Evolutionary conservation across 768 basidiomycete genomes (phyloP).

Genomic region (Nidularia pulvinata): DNA sequence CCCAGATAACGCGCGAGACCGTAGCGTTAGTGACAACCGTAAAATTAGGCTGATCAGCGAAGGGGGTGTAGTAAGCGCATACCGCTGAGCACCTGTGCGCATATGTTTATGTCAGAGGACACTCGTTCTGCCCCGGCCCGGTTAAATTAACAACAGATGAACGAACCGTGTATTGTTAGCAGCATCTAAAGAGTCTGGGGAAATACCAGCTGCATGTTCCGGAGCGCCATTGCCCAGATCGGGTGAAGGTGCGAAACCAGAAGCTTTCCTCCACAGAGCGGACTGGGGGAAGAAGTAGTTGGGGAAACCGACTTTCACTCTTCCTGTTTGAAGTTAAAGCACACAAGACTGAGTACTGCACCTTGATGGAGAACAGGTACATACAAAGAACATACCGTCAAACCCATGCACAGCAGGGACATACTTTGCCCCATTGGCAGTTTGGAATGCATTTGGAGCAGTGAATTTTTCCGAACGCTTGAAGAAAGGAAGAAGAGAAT

Average conservation of each 20-base stretch:
- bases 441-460: constrained; percentile 34
- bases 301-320: constrained; percentile 29
- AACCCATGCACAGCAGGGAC: constrained; percentile 19
- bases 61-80: constrained; percentile 27
- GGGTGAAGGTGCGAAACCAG: constrained; percentile 18
- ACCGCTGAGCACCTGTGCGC: constrained; percentile 20
- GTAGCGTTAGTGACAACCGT: constrained; percentile 54
- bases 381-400: background rate
- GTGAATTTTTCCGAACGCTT: constrained; percentile 58
- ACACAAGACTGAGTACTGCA: too few relatives aligned
- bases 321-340: constrained; percentile 6
- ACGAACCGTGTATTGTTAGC: constrained; percentile 24
- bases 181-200: constrained; percentile 24
- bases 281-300: constrained; percentile 27
- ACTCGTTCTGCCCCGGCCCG: background rate
- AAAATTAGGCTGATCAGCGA: constrained; percentile 38
- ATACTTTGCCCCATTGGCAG: constrained; percentile 17
- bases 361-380: too few relatives aligned
- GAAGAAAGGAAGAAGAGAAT: constrained; percentile 39
- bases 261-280: constrained; percentile 19
- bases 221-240: constrained; percentile 23
- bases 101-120: background rate
- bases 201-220: constrained; percentile 21
- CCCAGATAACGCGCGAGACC: constrained; percentile 50
- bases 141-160: background rate